A percentile compares a stretch with the other conserved stretches of the same genome.
These are phyloP conservation scores for Glomus cerebriforme DNA, from an alignment of 192 early-diverging fungal genomes.

Conservation along the genomic window DNA sequence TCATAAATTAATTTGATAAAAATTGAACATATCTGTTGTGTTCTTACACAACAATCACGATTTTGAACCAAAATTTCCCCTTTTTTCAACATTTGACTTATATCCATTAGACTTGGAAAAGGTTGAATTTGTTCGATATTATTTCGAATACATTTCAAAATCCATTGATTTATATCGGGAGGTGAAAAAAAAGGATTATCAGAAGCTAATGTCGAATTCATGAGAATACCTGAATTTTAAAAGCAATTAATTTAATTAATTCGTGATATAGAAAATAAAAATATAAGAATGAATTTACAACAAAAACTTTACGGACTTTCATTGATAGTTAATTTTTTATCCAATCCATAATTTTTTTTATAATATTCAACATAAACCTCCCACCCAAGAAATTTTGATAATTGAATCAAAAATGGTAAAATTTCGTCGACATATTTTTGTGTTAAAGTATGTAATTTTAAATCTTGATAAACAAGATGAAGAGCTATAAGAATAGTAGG, in stretches of 20 bases:
- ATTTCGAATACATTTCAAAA: slow-evolving; percentile 13
- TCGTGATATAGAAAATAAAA: neutral
- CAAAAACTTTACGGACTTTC: slow-evolving; percentile 19
- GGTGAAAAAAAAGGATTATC: slow-evolving; percentile 13
- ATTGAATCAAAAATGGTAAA: slow-evolving; percentile 37
- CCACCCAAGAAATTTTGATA: slow-evolving; percentile 37
- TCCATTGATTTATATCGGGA: slow-evolving; percentile 29
- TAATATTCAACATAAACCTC: slow-evolving; percentile 42
- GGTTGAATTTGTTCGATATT: neutral
- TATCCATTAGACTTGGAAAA: slow-evolving; percentile 33
- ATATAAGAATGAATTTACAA: neutral
- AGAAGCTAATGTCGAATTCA: neutral
- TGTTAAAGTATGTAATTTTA: slow-evolving; percentile 44
- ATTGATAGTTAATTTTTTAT: slow-evolving; percentile 9
- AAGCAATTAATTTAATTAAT: neutral
- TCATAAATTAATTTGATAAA: slow-evolving; percentile 34
- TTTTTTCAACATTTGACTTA: slow-evolving; percentile 17
- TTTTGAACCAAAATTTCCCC: neutral
- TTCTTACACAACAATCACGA: slow-evolving; percentile 29
- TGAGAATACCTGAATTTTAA: neutral
- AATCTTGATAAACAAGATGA: slow-evolving; percentile 61
- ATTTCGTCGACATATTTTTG: slow-evolving; percentile 35
- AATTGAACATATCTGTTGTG: slow-evolving; percentile 24
- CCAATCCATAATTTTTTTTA: slow-evolving; percentile 30
- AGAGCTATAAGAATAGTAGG: slow-evolving; percentile 43